Evolutionary conservation across 1,139 yeast species (phyloP).

Genomic region (Yamadazyma siamensis): DNA sequence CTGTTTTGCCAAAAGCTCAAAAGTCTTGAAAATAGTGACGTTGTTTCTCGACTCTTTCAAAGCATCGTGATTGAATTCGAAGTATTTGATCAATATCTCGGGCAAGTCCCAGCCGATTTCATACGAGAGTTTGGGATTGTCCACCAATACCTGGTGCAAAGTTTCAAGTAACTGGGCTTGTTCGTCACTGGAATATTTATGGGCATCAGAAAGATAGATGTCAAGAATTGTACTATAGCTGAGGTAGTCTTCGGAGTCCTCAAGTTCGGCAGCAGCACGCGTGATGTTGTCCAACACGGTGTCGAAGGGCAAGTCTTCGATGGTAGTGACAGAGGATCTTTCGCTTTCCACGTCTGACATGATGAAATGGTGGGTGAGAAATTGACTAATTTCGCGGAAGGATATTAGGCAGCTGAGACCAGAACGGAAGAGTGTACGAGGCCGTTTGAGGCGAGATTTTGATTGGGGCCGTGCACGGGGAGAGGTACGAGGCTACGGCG

Average conservation of each 20-base stretch:
- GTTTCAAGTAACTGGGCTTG: conserved; percentile 42
- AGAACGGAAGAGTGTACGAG: too few species aligned
- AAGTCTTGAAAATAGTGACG: conserved; percentile 44
- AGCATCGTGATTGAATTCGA: conserved; percentile 27
- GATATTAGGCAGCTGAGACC: background rate
- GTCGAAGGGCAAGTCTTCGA: conserved; percentile 25
- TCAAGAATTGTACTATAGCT: conserved; percentile 75
- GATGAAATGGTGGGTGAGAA: background rate
- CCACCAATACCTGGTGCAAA: conserved; percentile 27
- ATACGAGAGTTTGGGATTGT: conserved; percentile 47
- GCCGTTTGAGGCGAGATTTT: too few species aligned
- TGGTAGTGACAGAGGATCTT: conserved; percentile 22
- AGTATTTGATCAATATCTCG: conserved; percentile 47
- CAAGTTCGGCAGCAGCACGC: conserved; percentile 36
- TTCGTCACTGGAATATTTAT: conserved; percentile 45
- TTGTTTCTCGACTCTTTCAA: conserved; percentile 21
- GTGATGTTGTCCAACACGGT: conserved; percentile 26
- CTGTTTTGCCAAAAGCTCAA: conserved; percentile 53
- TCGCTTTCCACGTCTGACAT: conserved; percentile 22
- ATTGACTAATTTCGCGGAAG: background rate
- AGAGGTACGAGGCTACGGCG: too few species aligned
- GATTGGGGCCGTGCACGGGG: too few species aligned
- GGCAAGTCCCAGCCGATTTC: conserved; percentile 93
- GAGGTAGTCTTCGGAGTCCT: conserved; percentile 53
- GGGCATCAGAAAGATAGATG: conserved; percentile 49